Percentiles rank a stretch among this genome's conserved stretches.
Conservation (phyloP, 164 flowering plant species). For the Taxillus chinensis region DNA sequence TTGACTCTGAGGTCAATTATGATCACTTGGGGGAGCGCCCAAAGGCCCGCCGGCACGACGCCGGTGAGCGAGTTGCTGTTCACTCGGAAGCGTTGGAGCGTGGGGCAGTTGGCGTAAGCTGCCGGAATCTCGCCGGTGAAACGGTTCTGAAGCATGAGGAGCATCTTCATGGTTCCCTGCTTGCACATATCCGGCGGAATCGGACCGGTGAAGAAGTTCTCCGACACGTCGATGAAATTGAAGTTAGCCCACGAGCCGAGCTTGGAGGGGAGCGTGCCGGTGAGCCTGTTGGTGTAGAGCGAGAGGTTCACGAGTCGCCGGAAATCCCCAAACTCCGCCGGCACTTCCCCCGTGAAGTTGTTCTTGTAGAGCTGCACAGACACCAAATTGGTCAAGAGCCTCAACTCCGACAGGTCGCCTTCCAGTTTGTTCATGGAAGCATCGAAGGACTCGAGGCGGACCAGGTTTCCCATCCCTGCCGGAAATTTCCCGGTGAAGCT, state of each 20-base stretch:
- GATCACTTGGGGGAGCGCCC: conserved; percentile 58
- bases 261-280: conserved; percentile 55
- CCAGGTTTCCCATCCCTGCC: conserved; percentile 45
- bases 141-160: conserved; percentile 56
- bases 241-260: conserved; percentile 84
- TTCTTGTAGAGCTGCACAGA: conserved; percentile 47
- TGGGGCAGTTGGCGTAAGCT: conserved; percentile 46
- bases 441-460: conserved; percentile 35
- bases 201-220: conserved; percentile 56
- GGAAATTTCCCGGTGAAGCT: conserved; percentile 52
- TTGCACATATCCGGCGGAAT: conserved; percentile 95
- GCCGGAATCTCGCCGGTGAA: conserved; percentile 70
- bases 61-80: conserved; percentile 67
- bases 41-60: conserved; percentile 51
- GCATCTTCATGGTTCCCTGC: conserved; percentile 45
- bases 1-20: conserved; percentile 51
- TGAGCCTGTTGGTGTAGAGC: conserved; percentile 50
- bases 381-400: conserved; percentile 21
- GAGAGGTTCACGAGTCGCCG: conserved; percentile 53
- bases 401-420: conserved; percentile 46
- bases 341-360: conserved; percentile 38
- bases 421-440: conserved; percentile 35
- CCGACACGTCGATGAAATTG: conserved; percentile 66
- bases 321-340: conserved; percentile 55
- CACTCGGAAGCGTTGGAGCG: conserved; percentile 54